phyloP scores from a whole-genome alignment of 495 filamentous ascomycete species.

The Cercophora newfieldiana region DNA sequence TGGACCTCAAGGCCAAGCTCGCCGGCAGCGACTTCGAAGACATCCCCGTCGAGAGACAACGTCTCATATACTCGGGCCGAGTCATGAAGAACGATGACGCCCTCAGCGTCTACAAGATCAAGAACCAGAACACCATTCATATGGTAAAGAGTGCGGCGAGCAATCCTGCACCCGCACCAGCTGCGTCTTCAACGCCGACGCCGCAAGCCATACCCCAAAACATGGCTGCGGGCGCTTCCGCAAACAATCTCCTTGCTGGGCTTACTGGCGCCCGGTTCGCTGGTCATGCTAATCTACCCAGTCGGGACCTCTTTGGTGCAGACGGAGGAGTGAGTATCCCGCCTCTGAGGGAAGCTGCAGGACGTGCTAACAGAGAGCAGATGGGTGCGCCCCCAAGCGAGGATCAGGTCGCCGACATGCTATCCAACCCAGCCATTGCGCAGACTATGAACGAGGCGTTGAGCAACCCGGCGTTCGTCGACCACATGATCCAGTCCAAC shows the following conservation, averaged over 20 bases:
- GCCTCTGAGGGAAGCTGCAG: not conserved
- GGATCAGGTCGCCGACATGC: conserved; percentile 78
- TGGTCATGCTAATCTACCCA: conserved; percentile 85
- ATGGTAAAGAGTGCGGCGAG: conserved; percentile 93
- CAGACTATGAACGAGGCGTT: conserved; percentile 90
- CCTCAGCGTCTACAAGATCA: conserved; percentile 85
- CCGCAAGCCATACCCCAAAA: conserved; percentile 75
- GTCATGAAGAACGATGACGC: conserved; percentile 93
- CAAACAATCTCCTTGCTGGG: conserved; percentile 84
- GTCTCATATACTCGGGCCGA: conserved; percentile 94
- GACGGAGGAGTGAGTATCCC: conserved; percentile 84
- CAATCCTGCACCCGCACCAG: conserved; percentile 69
- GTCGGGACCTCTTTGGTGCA: conserved; percentile 86
- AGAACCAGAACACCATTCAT: conserved; percentile 92
- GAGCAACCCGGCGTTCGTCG: conserved; percentile 86
- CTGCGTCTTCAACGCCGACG: conserved; percentile 52
- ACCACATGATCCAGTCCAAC: conserved; percentile 87
- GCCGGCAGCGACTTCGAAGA: conserved; percentile 76
- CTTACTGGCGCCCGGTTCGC: conserved; percentile 94
- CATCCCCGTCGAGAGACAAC: conserved; percentile 80
- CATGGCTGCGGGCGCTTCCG: conserved; percentile 80
- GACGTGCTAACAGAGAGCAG: conserved; percentile 50
- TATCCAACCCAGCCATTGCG: conserved; percentile 80
- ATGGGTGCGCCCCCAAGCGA: conserved; percentile 85
- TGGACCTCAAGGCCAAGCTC: conserved; percentile 87